Conservation (phyloP, 2,329 filamentous ascomycete species). For the Zopfia rhizophila region DNA sequence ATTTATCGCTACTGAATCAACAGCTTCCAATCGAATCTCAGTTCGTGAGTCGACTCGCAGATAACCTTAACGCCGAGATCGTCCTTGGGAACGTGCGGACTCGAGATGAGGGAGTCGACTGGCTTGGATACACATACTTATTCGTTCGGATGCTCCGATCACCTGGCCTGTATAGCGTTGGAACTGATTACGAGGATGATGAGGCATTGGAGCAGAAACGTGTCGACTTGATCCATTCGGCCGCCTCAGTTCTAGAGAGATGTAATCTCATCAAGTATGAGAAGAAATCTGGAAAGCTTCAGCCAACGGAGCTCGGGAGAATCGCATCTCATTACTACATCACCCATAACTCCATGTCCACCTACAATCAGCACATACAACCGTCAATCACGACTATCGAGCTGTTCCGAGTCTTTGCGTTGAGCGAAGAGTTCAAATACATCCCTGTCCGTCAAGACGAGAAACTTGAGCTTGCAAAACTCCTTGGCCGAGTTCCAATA, state of each 20-base stretch:
- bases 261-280: slow-evolving; percentile 94
- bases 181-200: slow-evolving; percentile 94
- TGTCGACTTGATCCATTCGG: slow-evolving; percentile 96
- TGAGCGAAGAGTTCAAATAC: slow-evolving; percentile 98
- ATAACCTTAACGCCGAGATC: slow-evolving; percentile 96
- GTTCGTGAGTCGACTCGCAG: slow-evolving; percentile 88
- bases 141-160: slow-evolving; percentile 98
- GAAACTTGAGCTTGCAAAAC: slow-evolving; percentile 93
- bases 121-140: slow-evolving; percentile 97
- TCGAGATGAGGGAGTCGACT: slow-evolving; percentile 97
- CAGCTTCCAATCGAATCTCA: slow-evolving; percentile 98
- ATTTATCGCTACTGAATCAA: slow-evolving; percentile 94
- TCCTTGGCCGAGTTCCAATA: slow-evolving; percentile 89
- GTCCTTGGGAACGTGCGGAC: slow-evolving; percentile 92
- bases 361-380: slow-evolving; percentile 94
- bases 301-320: slow-evolving; percentile 91
- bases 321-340: slow-evolving; percentile 99
- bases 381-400: slow-evolving; percentile 93
- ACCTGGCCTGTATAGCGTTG: slow-evolving; percentile 93
- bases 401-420: slow-evolving; percentile 93
- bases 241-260: slow-evolving; percentile 85
- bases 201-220: slow-evolving; percentile 92
- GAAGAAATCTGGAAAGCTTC: slow-evolving; percentile 87
- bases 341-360: slow-evolving; percentile 94
- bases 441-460: slow-evolving; percentile 98